Evolutionary conservation across 495 filamentous ascomycete species (phyloP).

Genomic region (Penicillium taxi): DNA sequence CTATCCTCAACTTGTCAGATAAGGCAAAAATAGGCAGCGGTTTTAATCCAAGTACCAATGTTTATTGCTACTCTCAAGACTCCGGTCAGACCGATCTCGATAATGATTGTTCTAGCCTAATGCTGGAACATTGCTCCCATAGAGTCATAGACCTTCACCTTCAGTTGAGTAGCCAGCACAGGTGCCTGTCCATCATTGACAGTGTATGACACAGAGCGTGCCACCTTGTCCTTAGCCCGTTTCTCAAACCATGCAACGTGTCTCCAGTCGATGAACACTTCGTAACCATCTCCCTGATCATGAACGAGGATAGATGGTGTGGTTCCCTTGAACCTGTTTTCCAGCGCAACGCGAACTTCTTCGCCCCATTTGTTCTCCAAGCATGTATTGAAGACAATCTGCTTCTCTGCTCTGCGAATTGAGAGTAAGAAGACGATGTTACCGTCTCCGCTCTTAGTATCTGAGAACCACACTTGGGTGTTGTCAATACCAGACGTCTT

Average conservation of each 20-base stretch:
- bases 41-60: too few relatives aligned
- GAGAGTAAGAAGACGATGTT: slow-evolving; percentile 7
- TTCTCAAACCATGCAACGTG: slow-evolving; percentile 6
- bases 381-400: slow-evolving; percentile 4
- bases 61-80: too few relatives aligned
- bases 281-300: slow-evolving; percentile 9
- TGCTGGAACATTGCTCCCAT: slow-evolving; percentile 5
- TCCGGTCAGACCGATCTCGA: too few relatives aligned
- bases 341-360: slow-evolving; percentile 2
- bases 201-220: not conserved
- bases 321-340: slow-evolving; percentile 1
- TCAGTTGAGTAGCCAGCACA: not conserved
- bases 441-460: not conserved
- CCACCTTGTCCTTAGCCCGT: slow-evolving; percentile 3
- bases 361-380: slow-evolving; percentile 4
- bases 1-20: too few relatives aligned
- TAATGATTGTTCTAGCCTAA: too few relatives aligned
- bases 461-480: slow-evolving; percentile 1
- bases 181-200: slow-evolving; percentile 3
- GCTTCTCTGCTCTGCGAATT: slow-evolving; percentile 4
- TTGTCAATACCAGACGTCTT: slow-evolving; percentile 6
- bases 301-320: slow-evolving; percentile 8
- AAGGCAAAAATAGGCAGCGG: too few relatives aligned
- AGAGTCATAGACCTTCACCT: slow-evolving; percentile 4
- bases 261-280: slow-evolving; percentile 7